A percentile compares a stretch with the other conserved stretches of the same genome.
Evolutionary conservation across 805 yeast genomes (phyloP).

Genomic region (Debaryomyces maramus): DNA sequence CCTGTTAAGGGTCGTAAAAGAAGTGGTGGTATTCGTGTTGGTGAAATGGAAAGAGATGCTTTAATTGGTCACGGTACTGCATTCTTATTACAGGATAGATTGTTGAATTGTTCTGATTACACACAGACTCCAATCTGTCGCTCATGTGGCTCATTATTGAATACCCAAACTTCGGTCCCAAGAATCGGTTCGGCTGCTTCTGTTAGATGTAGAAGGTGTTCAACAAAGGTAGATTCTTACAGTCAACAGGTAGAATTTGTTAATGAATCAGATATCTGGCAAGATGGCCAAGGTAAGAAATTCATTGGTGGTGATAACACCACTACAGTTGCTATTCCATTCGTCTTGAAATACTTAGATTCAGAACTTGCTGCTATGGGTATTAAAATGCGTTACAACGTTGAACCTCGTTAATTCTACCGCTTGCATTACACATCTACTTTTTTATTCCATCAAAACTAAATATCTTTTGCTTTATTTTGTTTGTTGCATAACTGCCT

Average conservation of each 20-base stretch:
- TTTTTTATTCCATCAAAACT: not conserved
- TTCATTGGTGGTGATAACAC: constrained; percentile 91
- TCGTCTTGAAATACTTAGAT: constrained; percentile 91
- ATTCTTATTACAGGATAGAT: constrained; percentile 88
- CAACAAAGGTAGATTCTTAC: constrained; percentile 63
- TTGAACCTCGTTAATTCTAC: constrained; percentile 51
- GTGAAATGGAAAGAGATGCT: constrained; percentile 99
- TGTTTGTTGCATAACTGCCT: constrained; percentile 2
- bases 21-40: constrained; percentile 98
- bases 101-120: constrained; percentile 93
- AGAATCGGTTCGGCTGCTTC: constrained; percentile 79
- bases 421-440: constrained; percentile 5
- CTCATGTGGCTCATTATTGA: constrained; percentile 86
- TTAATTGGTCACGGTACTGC: constrained; percentile 98
- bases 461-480: constrained; percentile 4
- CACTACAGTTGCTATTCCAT: constrained; percentile 95
- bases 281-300: constrained; percentile 92
- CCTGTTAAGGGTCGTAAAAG: constrained; percentile 99
- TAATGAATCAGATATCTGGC: constrained; percentile 84
- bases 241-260: constrained; percentile 47
- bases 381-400: constrained; percentile 86
- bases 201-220: constrained; percentile 89
- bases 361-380: constrained; percentile 98
- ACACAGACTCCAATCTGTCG: constrained; percentile 89
- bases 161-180: constrained; percentile 90